Conservation (phyloP, 75 land plant species). For the Larix kaempferi region DNA sequence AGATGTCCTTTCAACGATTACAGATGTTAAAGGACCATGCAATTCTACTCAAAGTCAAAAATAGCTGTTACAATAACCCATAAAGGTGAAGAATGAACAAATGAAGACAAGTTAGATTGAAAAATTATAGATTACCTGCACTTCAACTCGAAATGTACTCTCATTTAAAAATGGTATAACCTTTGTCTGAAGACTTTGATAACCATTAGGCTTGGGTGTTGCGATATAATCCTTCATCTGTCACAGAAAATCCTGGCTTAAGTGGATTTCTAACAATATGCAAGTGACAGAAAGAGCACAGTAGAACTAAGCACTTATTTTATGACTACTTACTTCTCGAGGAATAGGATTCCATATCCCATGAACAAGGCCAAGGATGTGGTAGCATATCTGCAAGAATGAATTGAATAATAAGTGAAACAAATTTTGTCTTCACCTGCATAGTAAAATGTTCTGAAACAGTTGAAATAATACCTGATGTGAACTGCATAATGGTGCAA, state of each 20-base stretch:
- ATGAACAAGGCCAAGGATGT: constrained; percentile 96
- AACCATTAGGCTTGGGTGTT: constrained; percentile 98
- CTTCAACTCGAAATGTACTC: constrained; percentile 87
- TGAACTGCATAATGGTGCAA: constrained; percentile 70
- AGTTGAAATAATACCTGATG: constrained; percentile 60
- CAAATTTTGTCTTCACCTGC: background rate
- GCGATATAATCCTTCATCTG: constrained; percentile 99
- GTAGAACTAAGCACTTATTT: background rate
- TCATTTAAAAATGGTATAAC: constrained; percentile 95
- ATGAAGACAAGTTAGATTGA: background rate
- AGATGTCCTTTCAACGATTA: background rate
- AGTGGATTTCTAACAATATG: background rate
- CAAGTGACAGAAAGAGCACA: background rate
- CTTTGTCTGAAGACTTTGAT: constrained; percentile 94
- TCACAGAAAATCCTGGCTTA: background rate
- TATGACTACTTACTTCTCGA: constrained; percentile 55
- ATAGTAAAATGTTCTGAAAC: background rate
- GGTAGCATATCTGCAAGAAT: constrained; percentile 80
- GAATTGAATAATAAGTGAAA: background rate
- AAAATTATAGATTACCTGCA: constrained; percentile 59
- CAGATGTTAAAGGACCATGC: background rate
- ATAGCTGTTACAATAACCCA: background rate
- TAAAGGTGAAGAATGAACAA: background rate
- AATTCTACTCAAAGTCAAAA: constrained; percentile 6
- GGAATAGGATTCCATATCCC: constrained; percentile 98